Conservation (phyloP, 148 eudicot genomes). For the Rhododendron vialii region DNA sequence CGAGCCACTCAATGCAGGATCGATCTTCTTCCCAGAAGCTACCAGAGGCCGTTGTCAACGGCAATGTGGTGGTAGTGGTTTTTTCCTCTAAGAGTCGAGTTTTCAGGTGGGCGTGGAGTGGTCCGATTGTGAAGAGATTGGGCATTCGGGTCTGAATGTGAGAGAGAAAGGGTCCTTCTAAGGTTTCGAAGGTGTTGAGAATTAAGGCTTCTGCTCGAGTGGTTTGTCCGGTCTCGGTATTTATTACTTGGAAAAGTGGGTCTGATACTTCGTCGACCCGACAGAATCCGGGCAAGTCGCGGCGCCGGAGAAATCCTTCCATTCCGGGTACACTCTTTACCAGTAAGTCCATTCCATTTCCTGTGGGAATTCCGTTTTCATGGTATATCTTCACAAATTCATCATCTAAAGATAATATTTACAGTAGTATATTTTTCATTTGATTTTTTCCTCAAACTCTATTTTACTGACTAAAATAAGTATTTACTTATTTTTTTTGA, state of each 20-base stretch:
- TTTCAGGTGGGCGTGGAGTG: neutral
- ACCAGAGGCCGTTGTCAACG: neutral
- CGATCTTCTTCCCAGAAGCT: constrained; percentile 15
- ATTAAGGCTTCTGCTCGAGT: constrained; percentile 12
- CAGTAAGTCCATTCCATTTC: constrained; percentile 7
- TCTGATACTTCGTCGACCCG: neutral
- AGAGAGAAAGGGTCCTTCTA: constrained; percentile 12
- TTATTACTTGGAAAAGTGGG: neutral
- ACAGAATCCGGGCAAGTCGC: constrained; percentile 13
- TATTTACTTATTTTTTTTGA: no score
- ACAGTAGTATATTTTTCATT: no score
- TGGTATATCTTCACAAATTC: no score
- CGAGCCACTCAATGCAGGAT: neutral
- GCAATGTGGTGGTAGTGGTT: neutral
- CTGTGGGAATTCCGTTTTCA: constrained; percentile 15
- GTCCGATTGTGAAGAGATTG: constrained; percentile 16
- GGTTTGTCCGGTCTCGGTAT: neutral
- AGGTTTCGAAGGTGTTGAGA: constrained; percentile 22
- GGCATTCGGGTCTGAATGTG: constrained; percentile 5
- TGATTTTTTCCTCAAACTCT: no score
- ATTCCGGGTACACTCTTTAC: constrained; percentile 6
- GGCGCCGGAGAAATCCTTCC: constrained; percentile 20
- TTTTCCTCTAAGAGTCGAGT: neutral
- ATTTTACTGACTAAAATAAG: no score
- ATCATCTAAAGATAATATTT: no score